Conservation (phyloP, 176 grass and related monocot genomes). For the Coix lacrymajobi region DNA sequence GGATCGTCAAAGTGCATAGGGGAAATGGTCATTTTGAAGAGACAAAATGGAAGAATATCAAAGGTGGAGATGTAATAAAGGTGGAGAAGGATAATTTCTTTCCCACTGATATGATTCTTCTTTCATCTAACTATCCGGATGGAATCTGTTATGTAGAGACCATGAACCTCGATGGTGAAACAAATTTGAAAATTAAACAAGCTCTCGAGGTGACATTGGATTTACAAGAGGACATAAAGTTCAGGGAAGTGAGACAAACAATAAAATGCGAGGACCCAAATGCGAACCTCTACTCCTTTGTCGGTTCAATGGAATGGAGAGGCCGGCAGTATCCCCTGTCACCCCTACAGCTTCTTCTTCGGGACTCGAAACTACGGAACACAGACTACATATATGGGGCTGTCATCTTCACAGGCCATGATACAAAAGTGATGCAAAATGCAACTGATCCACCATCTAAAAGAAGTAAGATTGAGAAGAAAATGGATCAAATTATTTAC, state of each 20-base stretch:
- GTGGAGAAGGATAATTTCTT: conserved; percentile 97
- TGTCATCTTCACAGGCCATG: conserved; percentile 91
- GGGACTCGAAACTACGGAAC: conserved; percentile 94
- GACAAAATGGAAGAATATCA: conserved; percentile 73
- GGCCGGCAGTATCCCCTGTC: conserved; percentile 54
- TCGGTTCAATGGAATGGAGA: conserved; percentile 77
- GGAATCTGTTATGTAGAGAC: conserved; percentile 99
- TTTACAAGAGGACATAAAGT: conserved; percentile 60
- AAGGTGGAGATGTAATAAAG: conserved; percentile 94
- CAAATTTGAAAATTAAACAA: conserved; percentile 98
- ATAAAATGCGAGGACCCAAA: conserved; percentile 96
- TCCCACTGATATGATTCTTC: conserved; percentile 90
- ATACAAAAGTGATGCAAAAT: conserved; percentile 99
- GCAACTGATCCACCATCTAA: conserved; percentile 88
- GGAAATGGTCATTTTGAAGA: conserved; percentile 60
- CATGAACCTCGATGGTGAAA: conserved; percentile 97
- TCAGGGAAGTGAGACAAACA: conserved; percentile 47
- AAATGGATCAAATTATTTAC: conserved; percentile 94
- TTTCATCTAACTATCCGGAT: conserved; percentile 93
- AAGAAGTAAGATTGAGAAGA: conserved; percentile 91
- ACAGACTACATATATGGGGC: conserved; percentile 89
- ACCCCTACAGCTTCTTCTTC: conserved; percentile 79
- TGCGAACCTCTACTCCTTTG: conserved; percentile 90
- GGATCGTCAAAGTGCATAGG: conserved; percentile 71
- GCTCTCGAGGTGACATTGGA: conserved; percentile 62